Evolutionary conservation across 192 early-diverging fungal genomes (phyloP).

Genomic region (Coemansia erecta): DNA sequence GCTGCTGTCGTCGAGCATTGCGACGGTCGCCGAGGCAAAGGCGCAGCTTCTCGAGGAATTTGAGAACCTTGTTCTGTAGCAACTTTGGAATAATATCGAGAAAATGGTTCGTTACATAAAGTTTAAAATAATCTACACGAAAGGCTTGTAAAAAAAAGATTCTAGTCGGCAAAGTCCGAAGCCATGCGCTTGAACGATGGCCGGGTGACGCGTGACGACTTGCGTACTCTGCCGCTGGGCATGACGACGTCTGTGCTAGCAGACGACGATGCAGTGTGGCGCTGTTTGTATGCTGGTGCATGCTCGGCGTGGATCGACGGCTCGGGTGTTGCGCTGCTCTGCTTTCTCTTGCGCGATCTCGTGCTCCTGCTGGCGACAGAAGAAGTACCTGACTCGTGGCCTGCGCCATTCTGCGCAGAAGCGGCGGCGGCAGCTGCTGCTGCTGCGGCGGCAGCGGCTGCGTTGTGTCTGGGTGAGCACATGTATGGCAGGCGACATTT

Average conservation of each 20-base stretch:
- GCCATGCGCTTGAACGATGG: conserved; percentile 45
- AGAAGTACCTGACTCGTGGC: conserved; percentile 4
- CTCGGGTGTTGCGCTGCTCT: conserved; percentile 17
- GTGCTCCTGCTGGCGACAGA: conserved; percentile 10
- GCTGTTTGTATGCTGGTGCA: conserved; percentile 9
- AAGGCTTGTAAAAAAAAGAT: background rate
- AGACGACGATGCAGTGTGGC: background rate
- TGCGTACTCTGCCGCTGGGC: conserved; percentile 34
- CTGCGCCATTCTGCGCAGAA: background rate
- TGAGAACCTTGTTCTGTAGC: conserved; percentile 33
- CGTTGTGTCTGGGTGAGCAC: conserved; percentile 49
- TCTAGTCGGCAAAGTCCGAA: conserved; percentile 29
- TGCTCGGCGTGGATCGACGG: background rate
- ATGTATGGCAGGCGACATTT: conserved; percentile 51
- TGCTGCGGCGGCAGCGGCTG: conserved; percentile 9
- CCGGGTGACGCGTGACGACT: conserved; percentile 44
- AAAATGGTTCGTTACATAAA: background rate
- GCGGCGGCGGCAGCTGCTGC: conserved; percentile 4
- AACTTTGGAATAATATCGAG: background rate
- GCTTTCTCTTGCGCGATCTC: conserved; percentile 38
- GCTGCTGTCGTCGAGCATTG: conserved; percentile 21
- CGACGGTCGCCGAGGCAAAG: conserved; percentile 19
- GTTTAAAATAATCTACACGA: conserved; percentile 3
- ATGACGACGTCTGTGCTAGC: background rate
- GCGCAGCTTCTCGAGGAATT: conserved; percentile 30